These are phyloP conservation scores for Yamadazyma kanchanaburiensis DNA, from an alignment of 1,139 yeast species.

Conservation along the genomic window DNA sequence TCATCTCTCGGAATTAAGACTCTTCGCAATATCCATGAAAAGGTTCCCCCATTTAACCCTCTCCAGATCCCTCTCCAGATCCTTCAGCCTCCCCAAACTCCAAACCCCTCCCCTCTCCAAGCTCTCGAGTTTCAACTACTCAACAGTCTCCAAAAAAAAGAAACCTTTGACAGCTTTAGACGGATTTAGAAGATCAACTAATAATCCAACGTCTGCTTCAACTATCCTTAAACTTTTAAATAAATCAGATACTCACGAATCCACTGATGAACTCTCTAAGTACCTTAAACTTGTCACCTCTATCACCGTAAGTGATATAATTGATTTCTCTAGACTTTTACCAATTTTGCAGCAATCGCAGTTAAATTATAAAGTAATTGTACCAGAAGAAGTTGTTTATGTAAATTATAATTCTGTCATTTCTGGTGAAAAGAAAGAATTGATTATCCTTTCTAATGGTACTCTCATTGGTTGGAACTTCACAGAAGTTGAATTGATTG, in stretches of 20 bases:
- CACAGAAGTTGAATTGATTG: constrained; percentile 46
- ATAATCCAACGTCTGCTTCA: constrained; percentile 10
- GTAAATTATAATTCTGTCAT: constrained; percentile 19
- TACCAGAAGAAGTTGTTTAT: constrained; percentile 70
- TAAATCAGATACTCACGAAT: constrained; percentile 5
- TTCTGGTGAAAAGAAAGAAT: constrained; percentile 1
- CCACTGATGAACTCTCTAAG: constrained; percentile 9
- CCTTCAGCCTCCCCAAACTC: neutral
- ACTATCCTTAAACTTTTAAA: constrained; percentile 12
- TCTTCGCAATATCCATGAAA: too few species aligned
- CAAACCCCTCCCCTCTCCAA: neutral
- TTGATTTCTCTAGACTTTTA: constrained; percentile 7
- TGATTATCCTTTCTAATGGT: constrained; percentile 54
- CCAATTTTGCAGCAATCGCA: constrained; percentile 3
- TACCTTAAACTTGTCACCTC: constrained; percentile 12
- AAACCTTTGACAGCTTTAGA: constrained; percentile 14
- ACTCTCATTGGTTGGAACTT: constrained; percentile 83
- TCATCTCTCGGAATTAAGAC: too few species aligned
- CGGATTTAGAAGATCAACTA: constrained; percentile 15
- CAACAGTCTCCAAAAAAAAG: constrained; percentile 12
- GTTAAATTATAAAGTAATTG: constrained; percentile 27
- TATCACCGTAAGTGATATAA: constrained; percentile 14
- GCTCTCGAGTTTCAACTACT: constrained; percentile 1
- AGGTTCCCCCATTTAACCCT: too few species aligned
- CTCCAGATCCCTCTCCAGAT: too few species aligned